phyloP scores from a whole-genome alignment of 2,329 filamentous ascomycete genomes.

The Alternaria triticina region DNA sequence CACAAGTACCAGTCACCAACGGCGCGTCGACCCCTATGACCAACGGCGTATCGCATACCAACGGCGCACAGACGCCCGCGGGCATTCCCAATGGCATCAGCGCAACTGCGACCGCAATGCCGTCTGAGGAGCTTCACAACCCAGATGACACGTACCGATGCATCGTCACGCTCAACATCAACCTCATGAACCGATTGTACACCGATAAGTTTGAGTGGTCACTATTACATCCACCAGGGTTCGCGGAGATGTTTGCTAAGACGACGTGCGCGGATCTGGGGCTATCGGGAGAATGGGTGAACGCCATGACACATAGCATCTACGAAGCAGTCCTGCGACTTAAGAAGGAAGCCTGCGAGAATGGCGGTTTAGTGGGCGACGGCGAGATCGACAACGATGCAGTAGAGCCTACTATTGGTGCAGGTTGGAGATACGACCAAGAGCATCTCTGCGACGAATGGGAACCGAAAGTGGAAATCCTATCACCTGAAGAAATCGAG shows the following conservation, averaged over 20 bases:
- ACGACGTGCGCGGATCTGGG: conserved; percentile 92
- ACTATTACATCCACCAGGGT: conserved; percentile 85
- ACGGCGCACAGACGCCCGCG: conserved; percentile 55
- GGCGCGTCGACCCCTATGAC: conserved; percentile 62
- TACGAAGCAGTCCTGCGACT: conserved; percentile 91
- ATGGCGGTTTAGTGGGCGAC: conserved; percentile 78
- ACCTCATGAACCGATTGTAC: conserved; percentile 88
- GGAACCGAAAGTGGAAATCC: conserved; percentile 60
- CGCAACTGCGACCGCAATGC: conserved; percentile 69
- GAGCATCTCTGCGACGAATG: conserved; percentile 74
- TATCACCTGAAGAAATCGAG: conserved; percentile 97
- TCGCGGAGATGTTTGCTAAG: conserved; percentile 90
- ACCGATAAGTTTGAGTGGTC: conserved; percentile 99
- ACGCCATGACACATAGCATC: conserved; percentile 92
- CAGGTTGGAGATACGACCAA: conserved; percentile 94
- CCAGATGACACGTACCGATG: conserved; percentile 95
- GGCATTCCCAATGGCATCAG: conserved; percentile 64
- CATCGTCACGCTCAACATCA: conserved; percentile 88
- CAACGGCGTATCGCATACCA: conserved; percentile 53
- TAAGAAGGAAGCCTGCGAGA: conserved; percentile 96
- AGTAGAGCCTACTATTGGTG: conserved; percentile 74
- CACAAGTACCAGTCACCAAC: conserved; percentile 55
- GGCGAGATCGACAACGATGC: conserved; percentile 89
- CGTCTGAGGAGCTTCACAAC: conserved; percentile 77
- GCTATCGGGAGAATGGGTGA: conserved; percentile 89